Evolutionary conservation across 2,329 filamentous ascomycete genomes (phyloP), one percentile per base, ranked within the genome.

Genomic region (Fusarium piperis): DNA sequence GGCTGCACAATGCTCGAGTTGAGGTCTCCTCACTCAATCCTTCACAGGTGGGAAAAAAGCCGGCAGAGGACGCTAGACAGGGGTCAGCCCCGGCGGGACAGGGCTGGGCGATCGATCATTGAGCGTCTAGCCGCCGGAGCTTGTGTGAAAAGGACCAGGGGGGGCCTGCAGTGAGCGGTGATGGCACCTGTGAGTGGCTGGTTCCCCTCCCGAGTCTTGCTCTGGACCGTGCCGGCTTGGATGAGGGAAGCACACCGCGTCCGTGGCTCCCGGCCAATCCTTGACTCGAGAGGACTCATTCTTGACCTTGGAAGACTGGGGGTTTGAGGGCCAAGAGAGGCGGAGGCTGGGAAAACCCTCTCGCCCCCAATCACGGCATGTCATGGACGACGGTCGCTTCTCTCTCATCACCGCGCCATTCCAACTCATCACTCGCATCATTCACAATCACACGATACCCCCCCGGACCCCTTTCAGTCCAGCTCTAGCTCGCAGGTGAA

Each of bases 371-470:
- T 64, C 44, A 64, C 30, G 44, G 46, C 46, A 51, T 51, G 46
- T 32, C 46, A 13, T 51, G 16, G 46, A 56, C 10, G 4, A 38
- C 53, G 20, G 57, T 46, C 59, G 57, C 46, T 11, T 23, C 28
- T 41, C 35, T 35, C 46, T 26, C 32, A 32, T 71, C 67, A 65
- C 68, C 64, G 32, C 67, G 59, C 67, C 67, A 71, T 71, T 65
- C 6, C 63, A 67, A 53, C 68, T 71, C 39, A 64, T 71, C 59
- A 72, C 68, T 68, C 59, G 20, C 69, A 71, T 71, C 68, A 63
- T 55, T 52, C 58, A 56, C 38, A 51, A 53, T 64, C 62, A 59
- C 62, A 28, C 55, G 55, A 64, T 57, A n/a, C 30, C 16, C 36
- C 26, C 33, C 23, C 3, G 23, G 23, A 3, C 10, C 18, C 13